These are phyloP conservation scores for Eimeria tenella DNA, from an alignment of 169 alveolate species.

Conservation along the genomic window DNA sequence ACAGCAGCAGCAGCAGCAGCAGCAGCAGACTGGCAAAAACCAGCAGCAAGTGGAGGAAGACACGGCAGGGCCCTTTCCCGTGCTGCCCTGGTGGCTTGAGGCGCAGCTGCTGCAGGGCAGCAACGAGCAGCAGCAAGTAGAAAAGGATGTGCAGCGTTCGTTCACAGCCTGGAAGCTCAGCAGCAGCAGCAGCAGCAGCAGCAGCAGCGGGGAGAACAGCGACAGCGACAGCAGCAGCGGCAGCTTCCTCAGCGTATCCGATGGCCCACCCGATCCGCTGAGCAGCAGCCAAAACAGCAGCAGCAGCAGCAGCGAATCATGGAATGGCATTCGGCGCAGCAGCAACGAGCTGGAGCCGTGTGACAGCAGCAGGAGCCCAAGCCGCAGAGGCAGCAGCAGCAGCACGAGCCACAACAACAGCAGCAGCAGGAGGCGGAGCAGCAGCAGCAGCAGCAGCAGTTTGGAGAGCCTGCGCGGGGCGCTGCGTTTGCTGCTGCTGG, in stretches of 20 bases:
- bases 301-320: background rate
- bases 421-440: background rate
- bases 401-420: background rate
- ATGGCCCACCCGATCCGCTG: background rate
- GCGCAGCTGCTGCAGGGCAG: slow-evolving; percentile 31
- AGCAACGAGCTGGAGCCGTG: background rate
- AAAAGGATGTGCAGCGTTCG: background rate
- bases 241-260: background rate
- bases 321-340: no score
- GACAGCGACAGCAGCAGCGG: background rate
- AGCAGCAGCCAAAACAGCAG: background rate
- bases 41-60: background rate
- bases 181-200: slow-evolving; percentile 9
- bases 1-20: background rate
- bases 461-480: background rate
- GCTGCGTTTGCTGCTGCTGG: slow-evolving; percentile 30
- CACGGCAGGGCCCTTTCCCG: background rate
- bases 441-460: background rate
- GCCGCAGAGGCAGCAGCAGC: slow-evolving; percentile 11
- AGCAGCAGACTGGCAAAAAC: background rate
- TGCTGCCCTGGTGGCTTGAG: slow-evolving; percentile 19
- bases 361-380: background rate
- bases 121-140: slow-evolving; percentile 28
- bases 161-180: slow-evolving; percentile 7
- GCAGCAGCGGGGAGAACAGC: background rate